Conservation (phyloP, 768 basidiomycete genomes). For the Hericium erinaceus region DNA sequence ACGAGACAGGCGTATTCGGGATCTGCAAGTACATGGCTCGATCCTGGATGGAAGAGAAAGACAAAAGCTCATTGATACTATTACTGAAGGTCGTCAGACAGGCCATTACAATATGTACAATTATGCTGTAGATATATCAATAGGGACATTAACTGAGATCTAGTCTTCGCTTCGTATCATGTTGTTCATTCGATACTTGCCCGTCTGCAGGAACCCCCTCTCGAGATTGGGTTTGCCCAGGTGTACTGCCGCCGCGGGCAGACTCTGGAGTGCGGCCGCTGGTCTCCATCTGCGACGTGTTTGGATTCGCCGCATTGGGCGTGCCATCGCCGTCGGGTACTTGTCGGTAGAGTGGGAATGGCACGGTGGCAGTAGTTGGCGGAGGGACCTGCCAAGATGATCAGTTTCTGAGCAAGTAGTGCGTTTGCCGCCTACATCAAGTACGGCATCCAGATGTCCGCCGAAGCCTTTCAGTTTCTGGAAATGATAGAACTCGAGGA, state of each 20-base stretch:
- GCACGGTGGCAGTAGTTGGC: conserved; percentile 9
- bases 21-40: neutral
- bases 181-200: neutral
- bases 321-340: neutral
- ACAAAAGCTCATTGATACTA: no score
- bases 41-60: neutral
- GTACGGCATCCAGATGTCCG: no score
- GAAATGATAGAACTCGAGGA: conserved; percentile 14
- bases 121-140: no score
- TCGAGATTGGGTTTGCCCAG: neutral
- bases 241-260: neutral
- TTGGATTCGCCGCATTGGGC: neutral
- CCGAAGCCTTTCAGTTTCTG: neutral
- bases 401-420: neutral
- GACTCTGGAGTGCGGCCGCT: neutral
- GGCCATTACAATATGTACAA: no score
- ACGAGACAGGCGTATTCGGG: neutral
- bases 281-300: neutral
- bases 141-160: no score
- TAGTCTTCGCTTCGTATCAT: neutral
- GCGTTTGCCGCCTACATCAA: no score
- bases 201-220: neutral
- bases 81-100: no score
- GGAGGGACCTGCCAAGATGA: conserved; percentile 7
- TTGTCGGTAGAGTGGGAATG: conserved; percentile 8